Evolutionary conservation across 2,329 filamentous ascomycete species (phyloP).

Genomic region (Arthroderma uncinatum): DNA sequence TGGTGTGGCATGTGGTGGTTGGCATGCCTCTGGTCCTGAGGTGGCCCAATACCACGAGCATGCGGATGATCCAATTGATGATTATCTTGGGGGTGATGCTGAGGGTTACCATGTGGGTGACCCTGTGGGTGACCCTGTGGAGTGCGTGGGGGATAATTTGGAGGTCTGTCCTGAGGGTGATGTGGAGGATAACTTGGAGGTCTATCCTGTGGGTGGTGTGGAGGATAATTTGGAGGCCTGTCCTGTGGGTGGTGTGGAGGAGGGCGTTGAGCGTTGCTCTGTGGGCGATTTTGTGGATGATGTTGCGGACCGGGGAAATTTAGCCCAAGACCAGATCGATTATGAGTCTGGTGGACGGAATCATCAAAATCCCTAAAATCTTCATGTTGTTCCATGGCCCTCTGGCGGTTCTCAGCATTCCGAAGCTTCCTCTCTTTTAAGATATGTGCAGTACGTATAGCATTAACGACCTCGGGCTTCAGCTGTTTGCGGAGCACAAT

Average conservation of each 20-base stretch:
- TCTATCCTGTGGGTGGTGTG: background rate
- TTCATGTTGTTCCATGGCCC: background rate
- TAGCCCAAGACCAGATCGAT: background rate
- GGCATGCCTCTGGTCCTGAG: slow-evolving; percentile 5
- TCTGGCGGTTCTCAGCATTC: background rate
- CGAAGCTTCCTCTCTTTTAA: background rate
- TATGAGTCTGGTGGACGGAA: background rate
- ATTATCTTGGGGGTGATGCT: background rate
- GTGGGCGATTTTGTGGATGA: background rate
- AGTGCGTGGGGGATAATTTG: background rate
- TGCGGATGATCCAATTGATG: background rate
- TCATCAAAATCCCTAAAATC: background rate
- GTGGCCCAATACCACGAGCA: background rate
- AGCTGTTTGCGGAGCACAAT: background rate
- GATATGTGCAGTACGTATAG: background rate
- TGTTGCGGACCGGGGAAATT: background rate
- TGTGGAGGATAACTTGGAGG: background rate
- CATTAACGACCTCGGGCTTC: background rate
- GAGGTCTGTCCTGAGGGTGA: background rate
- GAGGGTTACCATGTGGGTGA: background rate
- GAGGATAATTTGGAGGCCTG: background rate
- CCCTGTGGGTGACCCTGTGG: background rate
- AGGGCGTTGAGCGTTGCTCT: background rate
- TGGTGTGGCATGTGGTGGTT: background rate
- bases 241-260: background rate